Evolutionary conservation across 805 yeast genomes (phyloP).

Genomic region (Metschnikowia lochheadii): DNA sequence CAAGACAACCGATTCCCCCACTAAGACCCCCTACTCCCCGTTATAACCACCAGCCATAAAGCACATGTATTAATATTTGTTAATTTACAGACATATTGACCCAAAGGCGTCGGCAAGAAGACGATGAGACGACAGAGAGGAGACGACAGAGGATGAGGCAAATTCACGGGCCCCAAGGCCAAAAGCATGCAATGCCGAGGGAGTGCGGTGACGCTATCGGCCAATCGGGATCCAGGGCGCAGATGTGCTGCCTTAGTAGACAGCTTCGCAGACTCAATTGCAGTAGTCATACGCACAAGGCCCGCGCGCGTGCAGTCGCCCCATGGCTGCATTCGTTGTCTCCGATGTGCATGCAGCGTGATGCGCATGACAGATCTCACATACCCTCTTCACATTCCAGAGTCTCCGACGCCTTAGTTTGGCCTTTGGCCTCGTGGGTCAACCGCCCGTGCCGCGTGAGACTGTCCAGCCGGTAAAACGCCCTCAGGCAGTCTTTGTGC

Average conservation of each 20-base stretch:
- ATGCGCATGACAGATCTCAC: not conserved
- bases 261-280: not conserved
- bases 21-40: too few species aligned
- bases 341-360: not conserved
- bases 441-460: conserved; percentile 15
- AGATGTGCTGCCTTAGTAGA: not conserved
- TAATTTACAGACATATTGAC: too few species aligned
- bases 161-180: too few species aligned
- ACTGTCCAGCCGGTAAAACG: conserved; percentile 20
- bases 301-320: not conserved
- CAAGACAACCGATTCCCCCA: too few species aligned
- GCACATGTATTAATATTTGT: too few species aligned
- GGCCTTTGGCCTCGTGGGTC: conserved; percentile 3
- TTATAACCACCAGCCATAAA: too few species aligned
- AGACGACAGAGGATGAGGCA: too few species aligned
- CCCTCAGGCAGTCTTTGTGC: conserved; percentile 12
- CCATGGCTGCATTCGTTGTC: not conserved
- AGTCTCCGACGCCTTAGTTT: not conserved
- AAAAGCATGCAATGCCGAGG: not conserved
- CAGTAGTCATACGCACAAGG: not conserved
- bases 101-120: too few species aligned
- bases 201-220: not conserved
- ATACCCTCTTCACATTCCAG: not conserved
- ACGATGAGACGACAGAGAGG: too few species aligned
- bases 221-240: not conserved